phyloP scores from a whole-genome alignment of 768 basidiomycete species.

The Russula earlei region DNA sequence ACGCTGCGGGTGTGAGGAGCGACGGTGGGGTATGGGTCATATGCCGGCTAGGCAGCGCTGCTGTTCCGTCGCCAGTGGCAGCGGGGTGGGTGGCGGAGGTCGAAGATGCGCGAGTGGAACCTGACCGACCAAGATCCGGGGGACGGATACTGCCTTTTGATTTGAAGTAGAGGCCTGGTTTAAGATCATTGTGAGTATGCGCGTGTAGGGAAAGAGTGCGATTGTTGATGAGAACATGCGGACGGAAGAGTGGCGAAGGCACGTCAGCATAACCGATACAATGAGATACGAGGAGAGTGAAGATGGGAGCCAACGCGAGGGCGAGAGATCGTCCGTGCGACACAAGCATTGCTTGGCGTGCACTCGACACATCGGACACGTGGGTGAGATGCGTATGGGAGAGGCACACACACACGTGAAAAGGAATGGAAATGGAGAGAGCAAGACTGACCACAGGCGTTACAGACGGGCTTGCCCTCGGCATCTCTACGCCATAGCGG shows the following conservation, averaged over 20 bases:
- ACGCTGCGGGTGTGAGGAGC: slow-evolving; percentile 26
- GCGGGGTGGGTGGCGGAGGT: slow-evolving; percentile 22
- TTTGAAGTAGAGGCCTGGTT: slow-evolving; percentile 79
- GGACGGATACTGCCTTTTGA: slow-evolving; percentile 69
- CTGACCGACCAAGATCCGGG: slow-evolving; percentile 38
- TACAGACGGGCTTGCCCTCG: slow-evolving; percentile 79
- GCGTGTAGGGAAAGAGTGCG: slow-evolving; percentile 7
- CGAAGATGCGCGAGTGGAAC: slow-evolving; percentile 14
- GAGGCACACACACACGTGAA: slow-evolving; percentile 24
- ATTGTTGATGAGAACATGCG: slow-evolving; percentile 16
- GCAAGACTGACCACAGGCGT: slow-evolving; percentile 72
- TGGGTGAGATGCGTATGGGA: slow-evolving; percentile 26
- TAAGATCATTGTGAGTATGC: slow-evolving; percentile 12
- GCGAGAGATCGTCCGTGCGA: slow-evolving; percentile 17
- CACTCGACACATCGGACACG: slow-evolving; percentile 28
- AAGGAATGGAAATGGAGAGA: slow-evolving; percentile 29
- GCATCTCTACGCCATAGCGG: slow-evolving; percentile 80
- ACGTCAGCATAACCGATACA: slow-evolving; percentile 15
- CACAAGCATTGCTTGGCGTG: slow-evolving; percentile 20
- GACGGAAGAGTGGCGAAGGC: slow-evolving; percentile 9
- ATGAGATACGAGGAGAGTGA: slow-evolving; percentile 17
- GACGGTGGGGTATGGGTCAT: slow-evolving; percentile 28
- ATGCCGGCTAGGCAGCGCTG: slow-evolving; percentile 22
- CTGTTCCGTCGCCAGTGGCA: slow-evolving; percentile 26
- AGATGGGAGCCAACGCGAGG: slow-evolving; percentile 6